Conservation (phyloP, 306 rosid genomes). For the Macrotyloma uniflorum region DNA sequence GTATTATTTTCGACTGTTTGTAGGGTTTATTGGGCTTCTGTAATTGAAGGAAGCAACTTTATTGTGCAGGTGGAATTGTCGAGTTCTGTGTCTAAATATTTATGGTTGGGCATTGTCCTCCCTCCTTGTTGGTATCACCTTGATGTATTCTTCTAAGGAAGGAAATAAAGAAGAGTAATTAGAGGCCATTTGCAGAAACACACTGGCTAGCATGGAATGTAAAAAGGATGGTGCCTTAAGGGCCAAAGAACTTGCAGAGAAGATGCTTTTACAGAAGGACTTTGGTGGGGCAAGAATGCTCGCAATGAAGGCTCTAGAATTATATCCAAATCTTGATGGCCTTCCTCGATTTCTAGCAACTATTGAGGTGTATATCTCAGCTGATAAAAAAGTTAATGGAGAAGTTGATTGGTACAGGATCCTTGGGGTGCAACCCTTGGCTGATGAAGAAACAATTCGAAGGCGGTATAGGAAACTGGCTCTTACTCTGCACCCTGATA, state of each 20-base stretch:
- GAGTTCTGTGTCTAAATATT: conserved; percentile 28
- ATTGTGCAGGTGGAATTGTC: conserved; percentile 23
- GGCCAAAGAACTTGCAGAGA: conserved; percentile 73
- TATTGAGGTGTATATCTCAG: conserved; percentile 66
- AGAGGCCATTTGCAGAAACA: conserved; percentile 31
- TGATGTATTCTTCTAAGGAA: conserved; percentile 31
- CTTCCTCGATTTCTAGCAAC: conserved; percentile 59
- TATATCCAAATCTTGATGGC: conserved; percentile 67
- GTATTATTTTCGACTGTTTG: conserved; percentile 37
- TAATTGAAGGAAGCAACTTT: conserved; percentile 35
- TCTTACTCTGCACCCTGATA: conserved; percentile 71
- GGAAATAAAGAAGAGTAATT: conserved; percentile 33
- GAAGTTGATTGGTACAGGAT: conserved; percentile 71
- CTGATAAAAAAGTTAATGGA: conserved; percentile 58
- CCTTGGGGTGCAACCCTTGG: conserved; percentile 67
- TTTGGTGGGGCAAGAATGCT: conserved; percentile 56
- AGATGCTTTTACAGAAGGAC: conserved; percentile 52
- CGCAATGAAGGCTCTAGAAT: conserved; percentile 65
- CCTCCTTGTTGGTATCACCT: conserved; percentile 30
- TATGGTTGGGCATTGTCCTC: conserved; percentile 8
- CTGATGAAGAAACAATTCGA: conserved; percentile 65
- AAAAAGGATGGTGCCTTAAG: conserved; percentile 58
- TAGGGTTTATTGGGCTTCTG: conserved; percentile 38
- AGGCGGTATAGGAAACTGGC: conserved; percentile 61
- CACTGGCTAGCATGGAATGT: conserved; percentile 60